phyloP scores from a whole-genome alignment of 2,329 filamentous ascomycete genomes.

The Pestalotiopsis fici region DNA sequence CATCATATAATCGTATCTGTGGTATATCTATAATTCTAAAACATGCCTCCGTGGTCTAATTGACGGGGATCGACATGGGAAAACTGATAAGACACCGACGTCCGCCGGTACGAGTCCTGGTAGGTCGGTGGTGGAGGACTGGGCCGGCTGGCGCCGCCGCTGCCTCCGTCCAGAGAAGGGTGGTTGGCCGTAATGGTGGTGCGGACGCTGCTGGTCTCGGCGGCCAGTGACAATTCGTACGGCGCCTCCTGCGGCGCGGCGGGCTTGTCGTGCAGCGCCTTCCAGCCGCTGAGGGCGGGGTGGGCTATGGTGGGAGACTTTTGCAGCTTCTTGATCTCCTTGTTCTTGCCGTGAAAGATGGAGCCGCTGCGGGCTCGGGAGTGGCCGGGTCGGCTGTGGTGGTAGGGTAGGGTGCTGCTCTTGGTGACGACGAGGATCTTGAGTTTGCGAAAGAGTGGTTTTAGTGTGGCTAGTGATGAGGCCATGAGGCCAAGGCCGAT shows the following conservation, averaged over 20 bases:
- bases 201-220: not conserved
- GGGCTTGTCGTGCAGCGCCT: not conserved
- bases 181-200: constrained; percentile 4
- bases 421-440: constrained; percentile 3
- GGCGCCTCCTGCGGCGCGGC: not conserved
- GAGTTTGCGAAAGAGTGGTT: constrained; percentile 11
- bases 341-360: not conserved
- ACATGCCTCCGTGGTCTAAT: not conserved
- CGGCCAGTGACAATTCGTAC: not conserved
- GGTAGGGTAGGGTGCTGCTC: not conserved
- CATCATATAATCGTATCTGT: not conserved
- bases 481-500: constrained; percentile 10
- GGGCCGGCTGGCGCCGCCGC: not conserved
- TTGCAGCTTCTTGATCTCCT: not conserved
- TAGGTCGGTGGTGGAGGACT: not conserved
- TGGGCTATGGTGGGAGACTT: not conserved
- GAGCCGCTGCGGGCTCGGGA: not conserved
- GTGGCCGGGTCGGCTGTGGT: not conserved
- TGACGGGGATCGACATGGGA: not conserved
- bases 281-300: not conserved
- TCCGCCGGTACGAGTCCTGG: not conserved
- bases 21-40: not conserved
- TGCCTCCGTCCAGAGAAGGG: not conserved
- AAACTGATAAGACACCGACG: not conserved
- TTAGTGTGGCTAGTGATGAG: constrained; percentile 10